Base-by-base conservation (phyloP, 2,329 filamentous ascomycete genomes). In the Calonectria hawksworthii region DNA sequence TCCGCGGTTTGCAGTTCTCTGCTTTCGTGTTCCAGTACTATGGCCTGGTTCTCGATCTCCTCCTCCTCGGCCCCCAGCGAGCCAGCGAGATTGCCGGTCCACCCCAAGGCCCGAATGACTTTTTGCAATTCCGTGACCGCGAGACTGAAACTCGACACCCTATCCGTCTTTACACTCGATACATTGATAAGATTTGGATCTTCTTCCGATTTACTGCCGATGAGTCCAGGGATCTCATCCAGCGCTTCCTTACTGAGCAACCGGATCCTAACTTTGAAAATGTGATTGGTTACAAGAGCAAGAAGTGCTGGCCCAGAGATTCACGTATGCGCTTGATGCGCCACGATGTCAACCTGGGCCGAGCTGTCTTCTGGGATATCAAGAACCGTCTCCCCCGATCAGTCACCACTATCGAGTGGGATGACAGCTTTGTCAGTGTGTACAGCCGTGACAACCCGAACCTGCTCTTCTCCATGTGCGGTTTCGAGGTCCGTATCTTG, bases 11-110 rank as follows among this genome's bases (percentile, higher is more conserved):
- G 21, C 98, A 99, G 79, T 99, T 99, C 87, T 98, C 97, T 2
- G 97, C 95, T 0, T 99, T 99, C 77, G 97, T 99, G 28, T 99
- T 99, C 90, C 97, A 99, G 84, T 99, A 96, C 89, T 99, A 99
- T 81, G 97, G 98, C 61, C 89, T 99, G 75, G 96, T 99, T 74
- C 93, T 99, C 69, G 97, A 99, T 86, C 90, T 99, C 59, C 89
- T 99, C 47, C 90, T 99, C 28, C 92, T 99, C 34, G 97, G 97
- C 59, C 90, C 98, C 75, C 96, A 99, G 86, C 94, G 97, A 82
- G 97, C 97, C n/a, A 98, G 95, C 80, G 98, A 99, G 84, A 98
- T 99, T 83, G 97, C 98, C 68, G 97, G 97, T 1, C 96, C 97
- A 9, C 96, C 97, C 2, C 94, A 97, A 80, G 95, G 93, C 79